These are phyloP conservation scores for Crithidia mellificae DNA, from an alignment of 208 protist genomes.

Conservation along the genomic window DNA sequence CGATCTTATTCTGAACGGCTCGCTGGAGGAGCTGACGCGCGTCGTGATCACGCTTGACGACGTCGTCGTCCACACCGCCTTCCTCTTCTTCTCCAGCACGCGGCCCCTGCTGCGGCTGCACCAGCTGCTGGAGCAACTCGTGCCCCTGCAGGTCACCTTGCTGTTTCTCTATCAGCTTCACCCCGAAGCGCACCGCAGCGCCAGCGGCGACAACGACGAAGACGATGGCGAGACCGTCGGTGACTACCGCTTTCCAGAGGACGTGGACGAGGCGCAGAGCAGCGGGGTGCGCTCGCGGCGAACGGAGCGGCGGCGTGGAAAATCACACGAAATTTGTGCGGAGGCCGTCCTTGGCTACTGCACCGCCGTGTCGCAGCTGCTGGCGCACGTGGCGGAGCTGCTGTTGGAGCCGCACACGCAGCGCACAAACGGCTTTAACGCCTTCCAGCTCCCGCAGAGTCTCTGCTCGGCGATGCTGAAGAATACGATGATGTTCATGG, in stretches of 20 bases:
- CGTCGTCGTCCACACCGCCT: constrained; percentile 29
- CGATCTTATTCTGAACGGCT: constrained; percentile 5
- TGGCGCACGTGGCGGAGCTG: constrained; percentile 35
- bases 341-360: constrained; percentile 17
- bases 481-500: constrained; percentile 26
- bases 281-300: background rate
- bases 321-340: constrained; percentile 2
- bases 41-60: constrained; percentile 35
- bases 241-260: constrained; percentile 11
- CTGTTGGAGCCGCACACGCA: constrained; percentile 32
- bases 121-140: constrained; percentile 31
- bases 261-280: constrained; percentile 12
- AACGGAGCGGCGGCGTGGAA: background rate
- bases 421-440: constrained; percentile 13
- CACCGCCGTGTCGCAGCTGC: constrained; percentile 26
- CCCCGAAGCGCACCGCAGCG: constrained; percentile 2
- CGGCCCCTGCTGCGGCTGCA: constrained; percentile 20
- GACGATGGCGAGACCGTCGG: constrained; percentile 15
- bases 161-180: constrained; percentile 17
- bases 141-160: constrained; percentile 23
- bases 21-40: constrained; percentile 14
- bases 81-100: constrained; percentile 26
- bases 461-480: constrained; percentile 24
- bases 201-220: background rate
- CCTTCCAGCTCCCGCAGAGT: constrained; percentile 25